phyloP scores from a whole-genome alignment of 2,329 filamentous ascomycete species.

The Fusarium sp. region DNA sequence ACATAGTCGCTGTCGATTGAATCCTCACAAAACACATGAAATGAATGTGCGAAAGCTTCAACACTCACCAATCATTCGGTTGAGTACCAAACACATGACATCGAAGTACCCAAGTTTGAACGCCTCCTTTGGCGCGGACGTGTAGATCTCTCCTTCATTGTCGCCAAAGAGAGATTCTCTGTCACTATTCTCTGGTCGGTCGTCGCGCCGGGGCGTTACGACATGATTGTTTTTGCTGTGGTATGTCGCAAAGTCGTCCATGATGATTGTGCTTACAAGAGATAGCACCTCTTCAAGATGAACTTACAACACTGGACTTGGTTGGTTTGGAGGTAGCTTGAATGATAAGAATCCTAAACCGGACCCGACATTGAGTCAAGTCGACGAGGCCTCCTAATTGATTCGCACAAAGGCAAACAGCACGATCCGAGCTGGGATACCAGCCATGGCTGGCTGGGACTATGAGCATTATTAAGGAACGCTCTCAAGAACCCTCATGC shows the following conservation, averaged over 20 bases:
- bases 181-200: conserved; percentile 35
- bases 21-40: no score
- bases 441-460: conserved; percentile 21
- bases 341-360: conserved; percentile 2
- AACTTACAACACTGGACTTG: neutral
- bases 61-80: conserved; percentile 53
- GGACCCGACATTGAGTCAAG: conserved; percentile 15
- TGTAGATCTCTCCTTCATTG: conserved; percentile 48
- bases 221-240: conserved; percentile 13
- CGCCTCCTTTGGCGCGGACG: conserved; percentile 49
- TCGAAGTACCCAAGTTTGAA: conserved; percentile 53
- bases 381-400: neutral
- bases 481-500: conserved; percentile 10
- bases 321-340: conserved; percentile 1
- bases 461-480: conserved; percentile 44
- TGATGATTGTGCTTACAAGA: conserved; percentile 18
- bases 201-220: conserved; percentile 13
- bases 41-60: neutral
- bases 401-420: conserved; percentile 5
- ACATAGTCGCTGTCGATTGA: neutral
- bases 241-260: conserved; percentile 47
- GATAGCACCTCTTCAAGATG: neutral
- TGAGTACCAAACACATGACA: conserved; percentile 51
- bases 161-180: conserved; percentile 20
- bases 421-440: neutral